phyloP scores from a whole-genome alignment of 306 rosid species.

The Cajanus cajan region DNA sequence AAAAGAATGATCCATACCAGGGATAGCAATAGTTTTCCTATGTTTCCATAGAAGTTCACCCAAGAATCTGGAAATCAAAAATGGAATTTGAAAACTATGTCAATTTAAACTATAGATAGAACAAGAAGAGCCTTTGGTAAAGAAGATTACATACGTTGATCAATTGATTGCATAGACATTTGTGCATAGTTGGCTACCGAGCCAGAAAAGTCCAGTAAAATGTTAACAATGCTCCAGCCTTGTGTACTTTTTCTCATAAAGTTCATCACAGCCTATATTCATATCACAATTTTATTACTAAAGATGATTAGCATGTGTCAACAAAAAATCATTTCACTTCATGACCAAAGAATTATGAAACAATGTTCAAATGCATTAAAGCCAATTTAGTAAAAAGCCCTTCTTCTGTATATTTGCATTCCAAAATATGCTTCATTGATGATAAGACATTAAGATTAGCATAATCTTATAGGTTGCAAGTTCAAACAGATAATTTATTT shows the following conservation, averaged over 20 bases:
- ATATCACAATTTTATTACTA: neutral
- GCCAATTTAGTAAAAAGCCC: neutral
- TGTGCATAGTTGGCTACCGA: constrained; percentile 68
- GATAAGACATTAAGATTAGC: neutral
- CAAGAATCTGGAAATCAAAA: constrained; percentile 65
- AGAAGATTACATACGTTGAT: constrained; percentile 61
- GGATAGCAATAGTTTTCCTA: constrained; percentile 76
- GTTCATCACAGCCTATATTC: constrained; percentile 74
- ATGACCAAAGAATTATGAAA: neutral
- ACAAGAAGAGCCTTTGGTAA: neutral
- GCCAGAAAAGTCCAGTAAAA: constrained; percentile 79
- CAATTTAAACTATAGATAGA: neutral
- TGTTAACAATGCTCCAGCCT: constrained; percentile 85
- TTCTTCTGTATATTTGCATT: constrained; percentile 2
- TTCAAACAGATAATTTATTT: neutral
- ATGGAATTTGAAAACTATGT: constrained; percentile 14
- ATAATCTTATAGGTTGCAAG: neutral
- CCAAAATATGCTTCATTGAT: neutral
- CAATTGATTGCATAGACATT: constrained; percentile 83
- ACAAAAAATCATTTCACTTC: neutral
- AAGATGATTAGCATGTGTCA: neutral
- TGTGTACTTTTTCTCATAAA: constrained; percentile 73
- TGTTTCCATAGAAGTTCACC: constrained; percentile 84
- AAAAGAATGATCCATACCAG: constrained; percentile 50
- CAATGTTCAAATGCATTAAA: neutral